phyloP scores from a whole-genome alignment of 305 asterid genomes.

The Fraxinus greggii region DNA sequence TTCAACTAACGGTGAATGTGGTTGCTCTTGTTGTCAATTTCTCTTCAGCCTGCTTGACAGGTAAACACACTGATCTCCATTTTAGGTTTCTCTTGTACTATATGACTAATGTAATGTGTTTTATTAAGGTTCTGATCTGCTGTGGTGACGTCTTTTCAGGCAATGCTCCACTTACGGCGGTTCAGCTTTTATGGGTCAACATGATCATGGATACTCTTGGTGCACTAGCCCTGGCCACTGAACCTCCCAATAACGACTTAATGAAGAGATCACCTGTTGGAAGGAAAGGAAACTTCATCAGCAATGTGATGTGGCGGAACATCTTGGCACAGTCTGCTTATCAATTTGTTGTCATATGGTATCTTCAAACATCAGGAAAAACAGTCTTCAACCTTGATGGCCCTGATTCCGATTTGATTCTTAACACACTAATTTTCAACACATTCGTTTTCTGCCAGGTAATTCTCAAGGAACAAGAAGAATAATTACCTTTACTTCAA shows the following conservation, averaged over 20 bases:
- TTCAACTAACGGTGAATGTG: slow-evolving; percentile 90
- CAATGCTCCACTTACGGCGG: slow-evolving; percentile 85
- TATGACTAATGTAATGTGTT: neutral
- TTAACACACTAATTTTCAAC: slow-evolving; percentile 89
- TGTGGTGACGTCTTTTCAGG: slow-evolving; percentile 42
- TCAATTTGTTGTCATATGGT: slow-evolving; percentile 85
- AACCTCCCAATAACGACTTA: slow-evolving; percentile 79
- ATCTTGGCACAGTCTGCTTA: slow-evolving; percentile 80
- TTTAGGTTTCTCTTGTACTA: neutral
- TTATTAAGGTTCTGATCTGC: slow-evolving; percentile 7
- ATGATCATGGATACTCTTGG: slow-evolving; percentile 98
- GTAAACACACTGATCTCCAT: slow-evolving; percentile 30
- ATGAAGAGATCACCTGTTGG: slow-evolving; percentile 83
- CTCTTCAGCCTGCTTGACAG: slow-evolving; percentile 93
- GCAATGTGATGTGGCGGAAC: slow-evolving; percentile 92
- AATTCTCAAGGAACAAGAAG: neutral
- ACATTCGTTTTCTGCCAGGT: slow-evolving; percentile 96
- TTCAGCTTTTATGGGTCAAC: slow-evolving; percentile 95
- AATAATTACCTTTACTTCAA: neutral
- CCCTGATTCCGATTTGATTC: slow-evolving; percentile 62
- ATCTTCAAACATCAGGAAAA: slow-evolving; percentile 81
- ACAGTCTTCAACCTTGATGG: slow-evolving; percentile 60
- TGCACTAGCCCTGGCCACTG: slow-evolving; percentile 94
- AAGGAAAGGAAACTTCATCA: slow-evolving; percentile 87
- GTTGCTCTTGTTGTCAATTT: slow-evolving; percentile 93